Percentiles rank a stretch among this genome's conserved stretches.
These are phyloP conservation scores for Candida bentonensis DNA, from an alignment of 805 yeast genomes.

Conservation along the genomic window DNA sequence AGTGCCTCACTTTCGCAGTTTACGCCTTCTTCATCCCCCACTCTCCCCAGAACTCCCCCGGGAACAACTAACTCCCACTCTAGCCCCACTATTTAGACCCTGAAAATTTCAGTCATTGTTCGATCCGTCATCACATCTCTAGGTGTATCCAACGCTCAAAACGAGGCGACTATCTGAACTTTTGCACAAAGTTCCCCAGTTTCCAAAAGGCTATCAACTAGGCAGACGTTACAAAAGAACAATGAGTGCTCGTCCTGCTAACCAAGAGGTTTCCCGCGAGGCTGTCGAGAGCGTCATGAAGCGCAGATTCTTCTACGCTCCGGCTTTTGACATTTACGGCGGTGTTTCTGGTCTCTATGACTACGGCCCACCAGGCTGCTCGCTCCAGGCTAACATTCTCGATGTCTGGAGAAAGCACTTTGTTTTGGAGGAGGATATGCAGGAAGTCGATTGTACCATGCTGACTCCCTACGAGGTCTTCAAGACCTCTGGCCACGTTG, in stretches of 20 bases:
- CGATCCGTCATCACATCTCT: too few relatives aligned
- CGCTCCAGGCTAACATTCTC: conserved; percentile 87
- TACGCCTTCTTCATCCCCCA: too few relatives aligned
- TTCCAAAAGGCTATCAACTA: background rate
- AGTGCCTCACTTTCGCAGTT: too few relatives aligned
- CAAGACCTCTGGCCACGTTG: conserved; percentile 98
- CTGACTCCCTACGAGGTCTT: conserved; percentile 94
- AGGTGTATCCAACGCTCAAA: background rate
- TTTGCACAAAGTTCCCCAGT: background rate
- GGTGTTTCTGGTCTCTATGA: conserved; percentile 97
- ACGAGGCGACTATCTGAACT: background rate
- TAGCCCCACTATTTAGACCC: too few relatives aligned
- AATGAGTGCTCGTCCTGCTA: conserved; percentile 14
- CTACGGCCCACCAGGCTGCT: conserved; percentile 99
- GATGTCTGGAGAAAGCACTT: conserved; percentile 98
- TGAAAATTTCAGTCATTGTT: background rate
- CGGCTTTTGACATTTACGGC: conserved; percentile 94
- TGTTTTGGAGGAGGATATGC: conserved; percentile 94
- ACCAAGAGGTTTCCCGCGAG: conserved; percentile 57
- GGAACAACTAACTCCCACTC: too few relatives aligned
- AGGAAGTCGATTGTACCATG: conserved; percentile 97
- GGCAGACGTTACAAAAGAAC: background rate
- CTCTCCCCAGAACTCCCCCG: too few relatives aligned
- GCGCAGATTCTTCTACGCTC: conserved; percentile 94
- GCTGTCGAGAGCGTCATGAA: conserved; percentile 78